phyloP scores from a whole-genome alignment of 2,329 filamentous ascomycete genomes.

The Fusarium oligoseptatum region DNA sequence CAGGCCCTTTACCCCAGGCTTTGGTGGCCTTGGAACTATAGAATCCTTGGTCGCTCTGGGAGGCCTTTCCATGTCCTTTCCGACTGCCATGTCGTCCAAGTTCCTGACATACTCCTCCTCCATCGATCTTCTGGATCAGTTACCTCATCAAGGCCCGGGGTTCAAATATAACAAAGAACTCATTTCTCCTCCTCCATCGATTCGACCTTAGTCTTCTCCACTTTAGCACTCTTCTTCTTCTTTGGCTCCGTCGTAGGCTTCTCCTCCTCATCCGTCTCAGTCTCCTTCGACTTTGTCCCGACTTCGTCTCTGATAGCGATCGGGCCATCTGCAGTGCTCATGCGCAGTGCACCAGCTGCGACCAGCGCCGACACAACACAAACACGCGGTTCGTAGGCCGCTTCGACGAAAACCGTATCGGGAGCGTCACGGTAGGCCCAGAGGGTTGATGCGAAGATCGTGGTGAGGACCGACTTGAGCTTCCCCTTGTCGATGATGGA shows the following conservation, averaged over 20 bases:
- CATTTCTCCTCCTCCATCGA: background rate
- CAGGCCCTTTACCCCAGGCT: background rate
- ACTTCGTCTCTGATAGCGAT: background rate
- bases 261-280: background rate
- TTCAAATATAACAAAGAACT: no score
- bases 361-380: background rate
- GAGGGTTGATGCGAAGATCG: background rate
- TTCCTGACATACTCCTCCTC: background rate
- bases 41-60: background rate
- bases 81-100: background rate
- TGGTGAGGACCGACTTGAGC: background rate
- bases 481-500: background rate
- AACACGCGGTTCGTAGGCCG: background rate
- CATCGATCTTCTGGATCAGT: no score
- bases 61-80: background rate
- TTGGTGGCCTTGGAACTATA: background rate
- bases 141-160: no score
- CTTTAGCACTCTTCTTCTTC: background rate
- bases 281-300: background rate
- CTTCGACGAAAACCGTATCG: background rate
- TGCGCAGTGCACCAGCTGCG: background rate
- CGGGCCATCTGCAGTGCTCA: background rate
- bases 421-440: background rate
- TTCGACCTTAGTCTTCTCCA: background rate
- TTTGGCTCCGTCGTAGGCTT: background rate